Percentiles rank a stretch among this genome's conserved stretches.
Evolutionary conservation across 2,329 filamentous ascomycete species (phyloP).

Genomic region (Aureobasidium melanogenum): DNA sequence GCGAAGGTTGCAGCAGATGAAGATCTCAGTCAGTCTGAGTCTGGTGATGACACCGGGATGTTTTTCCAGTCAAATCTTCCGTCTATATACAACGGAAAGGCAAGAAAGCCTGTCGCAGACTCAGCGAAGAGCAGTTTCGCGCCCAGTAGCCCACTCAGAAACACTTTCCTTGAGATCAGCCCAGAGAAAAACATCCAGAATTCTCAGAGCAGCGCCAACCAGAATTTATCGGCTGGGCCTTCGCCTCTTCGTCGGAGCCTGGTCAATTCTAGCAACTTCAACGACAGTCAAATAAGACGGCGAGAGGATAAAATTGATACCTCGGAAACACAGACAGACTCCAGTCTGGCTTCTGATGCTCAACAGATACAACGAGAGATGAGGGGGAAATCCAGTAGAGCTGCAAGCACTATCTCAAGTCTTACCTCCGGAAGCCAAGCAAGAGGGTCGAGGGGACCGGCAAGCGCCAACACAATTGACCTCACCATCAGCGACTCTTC

Average conservation of each 20-base stretch:
- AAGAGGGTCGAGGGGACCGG: not conserved
- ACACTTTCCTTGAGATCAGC: constrained; percentile 16
- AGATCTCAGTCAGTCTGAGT: not conserved
- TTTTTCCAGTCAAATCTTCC: constrained; percentile 24
- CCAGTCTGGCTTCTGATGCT: constrained; percentile 23
- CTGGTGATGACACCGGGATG: constrained; percentile 20
- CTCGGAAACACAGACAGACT: not conserved
- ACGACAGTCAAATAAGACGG: constrained; percentile 3
- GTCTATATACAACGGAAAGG: constrained; percentile 13
- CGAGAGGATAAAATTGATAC: not conserved
- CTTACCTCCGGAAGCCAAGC: not conserved
- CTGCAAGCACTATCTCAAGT: not conserved
- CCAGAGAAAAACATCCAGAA: constrained; percentile 15
- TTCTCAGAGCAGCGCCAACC: not conserved
- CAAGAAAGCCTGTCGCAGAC: not conserved
- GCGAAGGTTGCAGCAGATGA: not conserved
- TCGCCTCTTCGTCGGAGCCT: constrained; percentile 21
- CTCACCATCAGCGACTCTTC: constrained; percentile 1
- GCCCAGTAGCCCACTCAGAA: constrained; percentile 13
- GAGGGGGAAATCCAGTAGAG: constrained; percentile 1
- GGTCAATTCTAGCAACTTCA: constrained; percentile 18
- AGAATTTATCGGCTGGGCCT: constrained; percentile 8
- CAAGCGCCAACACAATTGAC: not conserved
- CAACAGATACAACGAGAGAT: constrained; percentile 22
- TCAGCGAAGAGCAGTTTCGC: constrained; percentile 6